These are phyloP conservation scores for Tarenaya hassleriana DNA, from an alignment of 345 rosid species.

Conservation along the genomic window DNA sequence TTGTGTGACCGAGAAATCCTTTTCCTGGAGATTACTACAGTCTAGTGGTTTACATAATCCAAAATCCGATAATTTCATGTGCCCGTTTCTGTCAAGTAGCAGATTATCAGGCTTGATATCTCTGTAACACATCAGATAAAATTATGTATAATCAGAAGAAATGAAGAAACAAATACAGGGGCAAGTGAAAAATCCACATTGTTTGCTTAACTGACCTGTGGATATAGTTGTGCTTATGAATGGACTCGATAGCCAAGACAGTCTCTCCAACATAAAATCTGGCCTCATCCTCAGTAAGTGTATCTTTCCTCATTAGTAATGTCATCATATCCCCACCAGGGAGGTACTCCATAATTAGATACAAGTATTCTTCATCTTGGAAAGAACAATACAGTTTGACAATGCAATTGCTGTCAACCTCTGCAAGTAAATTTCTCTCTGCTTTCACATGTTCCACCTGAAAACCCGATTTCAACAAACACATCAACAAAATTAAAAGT, in stretches of 20 bases:
- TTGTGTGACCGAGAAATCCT: slow-evolving; percentile 61
- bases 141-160: slow-evolving; percentile 11
- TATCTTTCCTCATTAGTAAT: slow-evolving; percentile 91
- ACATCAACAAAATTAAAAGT: neutral
- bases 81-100: slow-evolving; percentile 89
- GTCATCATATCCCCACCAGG: slow-evolving; percentile 99
- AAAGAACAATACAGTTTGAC: slow-evolving; percentile 93
- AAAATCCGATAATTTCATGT: slow-evolving; percentile 94
- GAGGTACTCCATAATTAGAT: slow-evolving; percentile 94
- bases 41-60: slow-evolving; percentile 96
- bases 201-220: slow-evolving; percentile 57
- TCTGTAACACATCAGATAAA: slow-evolving; percentile 37
- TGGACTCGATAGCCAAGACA: slow-evolving; percentile 92
- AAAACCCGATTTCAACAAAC: slow-evolving; percentile 23
- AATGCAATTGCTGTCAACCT: slow-evolving; percentile 95
- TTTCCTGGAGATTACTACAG: slow-evolving; percentile 90
- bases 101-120: slow-evolving; percentile 98
- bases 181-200: slow-evolving; percentile 4
- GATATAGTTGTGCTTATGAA: slow-evolving; percentile 93
- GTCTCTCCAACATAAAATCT: slow-evolving; percentile 96
- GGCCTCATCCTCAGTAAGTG: slow-evolving; percentile 92
- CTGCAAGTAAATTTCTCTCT: slow-evolving; percentile 95
- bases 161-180: neutral
- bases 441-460: slow-evolving; percentile 99
- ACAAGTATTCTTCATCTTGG: slow-evolving; percentile 89